Base-by-base conservation (phyloP, 1,284 basidiomycete species). In the Tilletia walkeri region DNA sequence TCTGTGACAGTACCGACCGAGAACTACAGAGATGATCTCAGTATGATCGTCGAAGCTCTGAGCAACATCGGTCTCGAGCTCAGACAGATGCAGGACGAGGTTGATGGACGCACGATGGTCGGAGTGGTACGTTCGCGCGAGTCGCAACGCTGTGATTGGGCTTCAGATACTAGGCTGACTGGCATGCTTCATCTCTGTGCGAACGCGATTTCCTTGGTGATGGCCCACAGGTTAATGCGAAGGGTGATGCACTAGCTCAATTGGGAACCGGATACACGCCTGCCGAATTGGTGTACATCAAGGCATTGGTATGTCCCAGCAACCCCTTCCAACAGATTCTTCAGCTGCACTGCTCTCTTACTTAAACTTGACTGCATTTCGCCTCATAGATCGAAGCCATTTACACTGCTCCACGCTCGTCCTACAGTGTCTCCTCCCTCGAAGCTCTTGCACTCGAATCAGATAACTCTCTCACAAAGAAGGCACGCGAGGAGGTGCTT, bases 341-440 rank as follows among this genome's bases (percentile, higher is more conserved):
- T 49, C 48, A 14, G 48, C 50, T 34, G 4, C 24, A 24, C 54
- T 36, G 9, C 30, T 38, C 9, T 63, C 59, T 1, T 41, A 9
- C 24, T 30, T 30, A 30, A 2, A 1, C 24, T 30, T 30, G 24
- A 30, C 24, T 30, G 24, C 24, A 30, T 30, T 30, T 30, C 2
- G 24, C 24, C 24, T 30, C 36, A 16, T 71, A 94, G 92, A 87
- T 95, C 54, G 91, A 94, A 78, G 90, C 91, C 85, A 94, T 95
- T 78, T 91, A 94, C 87, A 86, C 90, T 14, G 90, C 92, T 9
- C 88, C 90, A 7, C 87, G 88, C 54, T 88, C 91, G 76, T 86
- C 90, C 0, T 95, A 87, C 81, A 91, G 90, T 4, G 86, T 93
- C 3, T 89, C 90, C 0, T 91, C 91, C 2, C 84, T 91, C 36